Conservation (phyloP, 2,329 filamentous ascomycete genomes). For the Aspergillus hortae region DNA sequence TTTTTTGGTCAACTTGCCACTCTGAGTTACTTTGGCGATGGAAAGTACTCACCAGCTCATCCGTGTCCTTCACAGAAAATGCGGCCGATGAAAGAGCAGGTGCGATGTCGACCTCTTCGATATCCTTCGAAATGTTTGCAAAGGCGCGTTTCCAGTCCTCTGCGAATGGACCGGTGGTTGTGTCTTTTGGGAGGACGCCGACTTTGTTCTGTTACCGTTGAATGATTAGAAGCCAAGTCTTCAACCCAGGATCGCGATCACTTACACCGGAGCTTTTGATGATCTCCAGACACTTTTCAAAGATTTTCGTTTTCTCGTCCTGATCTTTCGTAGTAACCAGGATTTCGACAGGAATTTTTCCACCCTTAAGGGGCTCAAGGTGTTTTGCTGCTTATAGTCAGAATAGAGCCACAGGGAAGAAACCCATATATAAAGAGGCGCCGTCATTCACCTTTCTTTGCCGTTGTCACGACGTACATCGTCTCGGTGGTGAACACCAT, state of each 20-base stretch:
- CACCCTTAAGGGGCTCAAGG: conserved; percentile 84
- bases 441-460: conserved; percentile 78
- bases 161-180: conserved; percentile 79
- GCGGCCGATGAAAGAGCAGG: conserved; percentile 76
- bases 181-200: conserved; percentile 80
- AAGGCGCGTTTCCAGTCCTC: conserved; percentile 93
- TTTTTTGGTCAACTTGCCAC: conserved; percentile 24
- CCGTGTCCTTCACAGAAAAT: conserved; percentile 91
- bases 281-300: conserved; percentile 74
- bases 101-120: conserved; percentile 84
- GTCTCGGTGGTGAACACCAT: conserved; percentile 87
- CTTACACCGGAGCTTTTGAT: conserved; percentile 85
- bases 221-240: neutral
- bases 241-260: conserved; percentile 16
- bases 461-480: conserved; percentile 89
- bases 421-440: neutral
- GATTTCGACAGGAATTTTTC: conserved; percentile 88
- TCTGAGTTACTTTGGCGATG: neutral
- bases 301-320: conserved; percentile 86
- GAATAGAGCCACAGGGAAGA: neutral
- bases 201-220: conserved; percentile 68
- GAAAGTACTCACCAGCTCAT: conserved; percentile 63
- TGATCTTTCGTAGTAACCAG: conserved; percentile 88
- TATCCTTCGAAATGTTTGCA: conserved; percentile 72
- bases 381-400: conserved; percentile 66